Conservation (phyloP, 2,329 filamentous ascomycete genomes). For the Reticulascus tulasneorum region DNA sequence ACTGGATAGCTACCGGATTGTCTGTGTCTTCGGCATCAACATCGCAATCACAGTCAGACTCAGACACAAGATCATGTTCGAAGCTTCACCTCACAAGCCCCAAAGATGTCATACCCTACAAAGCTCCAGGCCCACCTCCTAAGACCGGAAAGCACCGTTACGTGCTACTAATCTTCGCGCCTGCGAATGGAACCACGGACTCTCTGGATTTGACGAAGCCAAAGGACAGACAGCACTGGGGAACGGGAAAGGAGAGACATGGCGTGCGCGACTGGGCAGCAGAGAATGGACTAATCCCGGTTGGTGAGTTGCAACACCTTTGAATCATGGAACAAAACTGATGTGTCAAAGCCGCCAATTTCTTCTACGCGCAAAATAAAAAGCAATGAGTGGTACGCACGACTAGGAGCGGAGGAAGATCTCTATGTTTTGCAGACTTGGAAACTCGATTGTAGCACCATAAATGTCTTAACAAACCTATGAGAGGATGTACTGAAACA, state of each 20-base stretch:
- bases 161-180: constrained; percentile 35
- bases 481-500: too few species aligned
- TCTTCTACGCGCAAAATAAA: constrained; percentile 35
- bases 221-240: constrained; percentile 34
- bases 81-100: too few species aligned
- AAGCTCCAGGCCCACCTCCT: constrained; percentile 35
- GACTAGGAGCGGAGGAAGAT: too few species aligned
- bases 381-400: constrained; percentile 31
- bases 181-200: constrained; percentile 34
- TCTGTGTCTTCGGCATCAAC: constrained; percentile 17
- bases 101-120: constrained; percentile 35
- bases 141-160: constrained; percentile 41
- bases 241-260: constrained; percentile 27
- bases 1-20: constrained; percentile 37
- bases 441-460: too few species aligned
- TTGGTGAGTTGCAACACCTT: constrained; percentile 28
- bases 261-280: constrained; percentile 36
- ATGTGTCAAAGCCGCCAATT: constrained; percentile 34
- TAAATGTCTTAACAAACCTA: too few species aligned
- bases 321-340: neutral
- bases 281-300: constrained; percentile 34
- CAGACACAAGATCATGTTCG: too few species aligned
- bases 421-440: too few species aligned
- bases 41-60: too few species aligned
- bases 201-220: constrained; percentile 29